Evolutionary conservation across 1,139 yeast genomes (phyloP), one percentile per base, ranked within the genome.

Genomic region (Scheffersomyces insectosa): DNA sequence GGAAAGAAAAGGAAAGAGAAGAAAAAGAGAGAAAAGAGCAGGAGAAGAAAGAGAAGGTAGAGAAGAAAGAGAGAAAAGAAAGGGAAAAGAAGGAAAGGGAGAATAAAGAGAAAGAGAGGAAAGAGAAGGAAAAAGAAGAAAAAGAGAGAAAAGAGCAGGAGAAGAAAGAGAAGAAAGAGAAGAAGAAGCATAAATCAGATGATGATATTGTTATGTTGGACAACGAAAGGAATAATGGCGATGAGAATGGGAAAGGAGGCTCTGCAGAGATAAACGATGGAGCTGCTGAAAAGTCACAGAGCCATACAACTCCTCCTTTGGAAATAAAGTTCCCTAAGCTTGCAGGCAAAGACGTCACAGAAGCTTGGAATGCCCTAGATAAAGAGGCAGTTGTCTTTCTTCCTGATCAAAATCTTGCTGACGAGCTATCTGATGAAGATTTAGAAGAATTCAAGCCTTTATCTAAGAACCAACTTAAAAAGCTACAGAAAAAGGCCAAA

Each of bases 1-100:
- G 55, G 44, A 48, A 55, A 39, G 54, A 54, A 39, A 49, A 57
- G 34, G 15, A 34, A 15, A 62, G 53, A 58, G 28, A 60, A 59
- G 42, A 56, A 57, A 44, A 42, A n/a, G 16, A 38, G 30, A 40
- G 46, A 14, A 44, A 42, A n/a, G 50, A 56, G 36, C 48, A 57
- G 32, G 53, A 58, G 28, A 60, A 59, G 42, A 56, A 57, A n/a
- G 53, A 63, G 39, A 58, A 57, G 28, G 55, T 45, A 33, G 37
- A 42, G 37, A 45, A 44, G 13, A 44, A 42, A n/a, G 16, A 38
- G 30, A 40, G 46, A 14, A 44, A 42, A 12, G 30, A 34, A 13
- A 30, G 27, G 33, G 39, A 33, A 23, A 46, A 40, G 8, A 38
- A 36, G n/a, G 45, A 38, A 11, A 45, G 6, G 12, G 35, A 33